Evolutionary conservation across 2,329 filamentous ascomycete species (phyloP), one percentile per base, ranked within the genome.

Genomic region (Curvularia spicifera): DNA sequence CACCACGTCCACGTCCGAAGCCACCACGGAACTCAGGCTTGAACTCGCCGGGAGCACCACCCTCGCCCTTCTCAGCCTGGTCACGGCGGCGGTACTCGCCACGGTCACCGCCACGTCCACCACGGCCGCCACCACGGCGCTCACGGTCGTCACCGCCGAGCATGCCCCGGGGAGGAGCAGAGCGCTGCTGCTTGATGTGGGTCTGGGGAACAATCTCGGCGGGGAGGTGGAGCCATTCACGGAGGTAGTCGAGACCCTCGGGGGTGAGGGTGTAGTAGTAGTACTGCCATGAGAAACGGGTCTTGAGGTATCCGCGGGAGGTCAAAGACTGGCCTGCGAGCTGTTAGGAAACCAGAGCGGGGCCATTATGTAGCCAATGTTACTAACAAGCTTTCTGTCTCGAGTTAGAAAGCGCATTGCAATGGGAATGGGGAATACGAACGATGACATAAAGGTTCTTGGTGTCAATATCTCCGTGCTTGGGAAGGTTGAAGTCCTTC

Each of bases 141-240:
- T 95, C 91, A 75, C 86, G 83, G 80, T 96, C 93, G 70, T 89
- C 87, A 61, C 73, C 73, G 76, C 93, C 93, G 85, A 98, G 89
- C 95, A 99, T 98, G 80, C 95, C 95, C 78, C 95, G 93, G 79
- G 95, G 94, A 82, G 94, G 94, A 84, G 93, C 93, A 77, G 92
- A 95, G 83, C 95, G 92, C 88, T 97, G 93, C 87, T 97, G 93
- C 91, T 99, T 99, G 86, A 99, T 98, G 90, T 99, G 95, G 78
- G 95, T 99, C 78, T 96, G 93, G 75, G 95, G 95, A 73, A 99
- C 95, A 80, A 99, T 97, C 89, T 99, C 95, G 80, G 95, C 93
- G 78, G 95, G 95, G 77, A 99, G 91, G 85, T 99, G 95, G 76
- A 99, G 93, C 95, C 95, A 99, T 87, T 99, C 95, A 81, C 95